Evolutionary conservation across 257 asterid genomes (phyloP), one percentile per base, ranked within the genome.

Genomic region (Voacanga thouarsii): DNA sequence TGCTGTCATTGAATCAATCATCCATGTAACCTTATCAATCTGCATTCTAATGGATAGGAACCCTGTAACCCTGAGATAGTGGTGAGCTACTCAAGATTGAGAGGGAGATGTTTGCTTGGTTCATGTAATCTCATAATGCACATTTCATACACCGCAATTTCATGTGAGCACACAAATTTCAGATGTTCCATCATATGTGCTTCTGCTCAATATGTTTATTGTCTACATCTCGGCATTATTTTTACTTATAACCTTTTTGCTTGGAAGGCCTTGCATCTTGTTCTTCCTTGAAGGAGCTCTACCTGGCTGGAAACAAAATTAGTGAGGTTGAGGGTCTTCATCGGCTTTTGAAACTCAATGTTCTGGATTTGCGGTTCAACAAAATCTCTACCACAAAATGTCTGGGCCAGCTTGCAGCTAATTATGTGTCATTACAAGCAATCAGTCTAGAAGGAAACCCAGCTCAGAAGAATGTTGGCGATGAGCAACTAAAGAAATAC

Each of bases 291-390:
- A 93, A 93, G 79, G 99, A 96, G 81, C 74, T 96, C 60, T 93
- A 96, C 91, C 83, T 96, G 50, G 97, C 98, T 0, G 98, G 99
- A 51, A 96, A 96, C 90, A 96, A 93, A 87, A 93, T 96, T 83
- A 92, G 97, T 12, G 99, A 93, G 85, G 97, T 93, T 12, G 99
- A 93, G 87, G 99, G 99, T 51, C 98, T 96, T 77, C 99, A 96
- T 89, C 97, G 98, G 77, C 97, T 93, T 69, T 90, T 96, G 57
- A 96, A 96, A 80, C 78, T 96, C 79, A 88, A 83, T 26, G 95
- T 96, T 74, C 87, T 93, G 44, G 99, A 96, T 83, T 51, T 96
- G 72, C 91, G 99, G 65, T 96, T 89, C 92, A 96, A 93, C 95
- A 96, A 93, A 90, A 89, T 96, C 77, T 92, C 99, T 11, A 92